Evolutionary conservation across 2,329 filamentous ascomycete genomes (phyloP).

Genomic region (Fusarium sp.): DNA sequence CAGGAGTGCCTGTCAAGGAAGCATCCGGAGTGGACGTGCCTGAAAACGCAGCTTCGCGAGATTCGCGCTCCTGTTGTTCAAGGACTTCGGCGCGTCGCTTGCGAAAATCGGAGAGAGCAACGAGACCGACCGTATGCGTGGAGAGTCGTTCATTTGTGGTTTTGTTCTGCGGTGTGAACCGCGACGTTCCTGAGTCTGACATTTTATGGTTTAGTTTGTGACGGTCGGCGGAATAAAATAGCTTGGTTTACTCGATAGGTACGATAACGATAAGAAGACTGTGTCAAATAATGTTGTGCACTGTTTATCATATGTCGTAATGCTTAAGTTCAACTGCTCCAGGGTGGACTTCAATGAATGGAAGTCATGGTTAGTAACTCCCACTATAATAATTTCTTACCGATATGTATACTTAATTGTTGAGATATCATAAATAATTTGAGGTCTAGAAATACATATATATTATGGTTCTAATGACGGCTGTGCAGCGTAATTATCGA

Average conservation of each 20-base stretch:
- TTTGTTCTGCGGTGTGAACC: conserved; percentile 81
- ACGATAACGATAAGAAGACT: conserved; percentile 24
- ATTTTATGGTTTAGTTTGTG: conserved; percentile 46
- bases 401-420: background rate
- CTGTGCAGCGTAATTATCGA: background rate
- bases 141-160: conserved; percentile 86
- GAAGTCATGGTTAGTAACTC: background rate
- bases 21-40: conserved; percentile 61
- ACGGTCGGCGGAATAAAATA: conserved; percentile 6
- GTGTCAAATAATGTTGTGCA: background rate
- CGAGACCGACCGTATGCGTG: conserved; percentile 88
- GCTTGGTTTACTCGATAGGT: background rate
- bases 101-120: conserved; percentile 92
- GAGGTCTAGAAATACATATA: too few relatives aligned
- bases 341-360: background rate
- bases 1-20: conserved; percentile 62
- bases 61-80: conserved; percentile 88
- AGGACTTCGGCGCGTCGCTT: conserved; percentile 95
- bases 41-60: conserved; percentile 69
- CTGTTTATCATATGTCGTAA: background rate
- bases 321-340: background rate
- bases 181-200: conserved; percentile 59
- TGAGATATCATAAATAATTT: background rate
- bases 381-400: background rate
- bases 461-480: background rate